phyloP scores from a whole-genome alignment of 495 filamentous ascomycete genomes.

The Penicillium odoratum region DNA sequence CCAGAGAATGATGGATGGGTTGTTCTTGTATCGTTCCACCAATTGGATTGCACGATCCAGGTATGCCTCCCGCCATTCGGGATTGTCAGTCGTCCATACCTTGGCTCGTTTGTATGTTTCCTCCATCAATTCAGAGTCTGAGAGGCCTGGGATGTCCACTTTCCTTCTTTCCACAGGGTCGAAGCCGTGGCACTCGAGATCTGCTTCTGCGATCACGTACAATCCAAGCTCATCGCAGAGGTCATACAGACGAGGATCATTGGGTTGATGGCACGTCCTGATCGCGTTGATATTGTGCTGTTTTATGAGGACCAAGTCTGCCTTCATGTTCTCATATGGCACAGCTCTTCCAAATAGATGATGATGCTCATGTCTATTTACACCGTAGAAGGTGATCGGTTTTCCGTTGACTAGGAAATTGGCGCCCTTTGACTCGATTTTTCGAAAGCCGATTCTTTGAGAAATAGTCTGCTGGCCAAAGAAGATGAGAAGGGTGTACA shows the following conservation, averaged over 20 bases:
- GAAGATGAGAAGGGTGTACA: constrained; percentile 52
- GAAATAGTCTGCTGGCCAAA: constrained; percentile 33
- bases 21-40: constrained; percentile 65
- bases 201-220: constrained; percentile 71
- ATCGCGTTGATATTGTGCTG: constrained; percentile 65
- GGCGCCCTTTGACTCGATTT: constrained; percentile 57
- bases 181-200: constrained; percentile 71
- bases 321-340: constrained; percentile 53
- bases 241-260: constrained; percentile 56
- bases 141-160: background rate
- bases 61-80: constrained; percentile 62
- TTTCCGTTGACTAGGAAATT: constrained; percentile 59
- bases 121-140: background rate
- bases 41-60: constrained; percentile 64
- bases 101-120: constrained; percentile 47
- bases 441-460: constrained; percentile 60
- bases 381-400: constrained; percentile 56
- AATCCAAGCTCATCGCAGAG: constrained; percentile 67
- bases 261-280: constrained; percentile 63
- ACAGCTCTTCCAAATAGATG: constrained; percentile 59
- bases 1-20: constrained; percentile 69
- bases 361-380: constrained; percentile 67
- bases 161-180: too few relatives aligned
- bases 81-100: constrained; percentile 59
- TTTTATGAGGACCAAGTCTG: constrained; percentile 67